Evolutionary conservation across 805 yeast genomes (phyloP), one percentile per base, ranked within the genome.

Genomic region (Zygosaccharomyces gambellarensis): DNA sequence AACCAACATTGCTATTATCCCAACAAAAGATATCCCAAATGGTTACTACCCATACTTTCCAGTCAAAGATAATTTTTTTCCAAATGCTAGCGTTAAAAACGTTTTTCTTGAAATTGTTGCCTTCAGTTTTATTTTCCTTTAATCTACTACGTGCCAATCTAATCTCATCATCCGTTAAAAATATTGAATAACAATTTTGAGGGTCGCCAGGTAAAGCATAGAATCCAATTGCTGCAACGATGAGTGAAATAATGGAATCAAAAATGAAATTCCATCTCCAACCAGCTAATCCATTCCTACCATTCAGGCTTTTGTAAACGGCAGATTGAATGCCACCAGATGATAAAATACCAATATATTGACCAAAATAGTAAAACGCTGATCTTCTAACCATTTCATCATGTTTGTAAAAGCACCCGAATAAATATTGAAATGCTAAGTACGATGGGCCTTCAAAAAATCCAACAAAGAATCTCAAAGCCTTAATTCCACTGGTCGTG

Each of bases 231-330:
- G 83, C 9, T 5, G 83, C 85, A 32, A 84, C 77, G 2, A 73
- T 79, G 25, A 83, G 58, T 4, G 85, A 79, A 43, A 85, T 74
- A 43, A 79, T 58, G 10, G 83, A 83, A 61, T 83, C 87, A 52
- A 85, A 73, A 42, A 85, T 78, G 59, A 81, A 84, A 61, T 81
- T 79, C 89, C 89, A 85, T 70, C 82, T 73, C 89, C 89, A 85
- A 10, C 87, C 81, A 7, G 74, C 73, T 10, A 78, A 67, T 0
- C 87, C 87, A 41, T 63, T 59, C 9, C 61, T 68, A 28, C 84
- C 87, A 46, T 73, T 66, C 55, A 84, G 60, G 36, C 65, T 56
- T 21, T 71, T 57, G 49, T 69, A 75, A 27, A 82, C 73, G 9
- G 82, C 78, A 14, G 83, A 79, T 56, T 82, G 83, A 36, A 84